Evolutionary conservation across 2,329 filamentous ascomycete species (phyloP).

Genomic region (Epichloe uncinata): DNA sequence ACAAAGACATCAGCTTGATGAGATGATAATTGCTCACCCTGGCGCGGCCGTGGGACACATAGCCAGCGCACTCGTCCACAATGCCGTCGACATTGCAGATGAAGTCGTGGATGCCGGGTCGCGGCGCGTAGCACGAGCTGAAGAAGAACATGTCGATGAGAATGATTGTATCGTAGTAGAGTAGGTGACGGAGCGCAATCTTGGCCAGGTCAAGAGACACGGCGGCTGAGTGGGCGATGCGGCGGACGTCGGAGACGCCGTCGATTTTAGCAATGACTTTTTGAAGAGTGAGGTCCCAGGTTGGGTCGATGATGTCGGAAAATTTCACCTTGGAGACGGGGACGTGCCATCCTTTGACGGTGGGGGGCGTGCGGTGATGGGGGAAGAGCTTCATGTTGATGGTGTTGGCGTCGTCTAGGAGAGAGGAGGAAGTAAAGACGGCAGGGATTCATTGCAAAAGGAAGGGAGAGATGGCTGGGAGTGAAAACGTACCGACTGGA

Average conservation of each 20-base stretch:
- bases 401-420: slow-evolving; percentile 74
- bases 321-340: slow-evolving; percentile 63
- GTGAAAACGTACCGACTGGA: slow-evolving; percentile 56
- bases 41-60: slow-evolving; percentile 48
- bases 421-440: background rate
- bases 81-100: slow-evolving; percentile 58
- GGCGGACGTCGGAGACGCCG: slow-evolving; percentile 77
- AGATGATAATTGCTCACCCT: slow-evolving; percentile 49
- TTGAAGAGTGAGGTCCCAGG: slow-evolving; percentile 64
- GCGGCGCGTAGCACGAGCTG: slow-evolving; percentile 75
- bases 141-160: slow-evolving; percentile 95
- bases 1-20: slow-evolving; percentile 72
- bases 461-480: background rate
- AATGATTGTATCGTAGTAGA: slow-evolving; percentile 85
- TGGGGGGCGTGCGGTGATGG: slow-evolving; percentile 65
- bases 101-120: slow-evolving; percentile 64
- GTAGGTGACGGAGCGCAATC: slow-evolving; percentile 73
- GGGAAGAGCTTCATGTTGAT: slow-evolving; percentile 95
- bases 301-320: slow-evolving; percentile 47
- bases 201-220: slow-evolving; percentile 78
- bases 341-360: slow-evolving; percentile 79
- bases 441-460: background rate
- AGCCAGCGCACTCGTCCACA: slow-evolving; percentile 77
- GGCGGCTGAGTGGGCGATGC: slow-evolving; percentile 73
- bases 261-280: slow-evolving; percentile 79